phyloP scores from a whole-genome alignment of 2,329 filamentous ascomycete species.

The Ophiostoma himal-ulmi region DNA sequence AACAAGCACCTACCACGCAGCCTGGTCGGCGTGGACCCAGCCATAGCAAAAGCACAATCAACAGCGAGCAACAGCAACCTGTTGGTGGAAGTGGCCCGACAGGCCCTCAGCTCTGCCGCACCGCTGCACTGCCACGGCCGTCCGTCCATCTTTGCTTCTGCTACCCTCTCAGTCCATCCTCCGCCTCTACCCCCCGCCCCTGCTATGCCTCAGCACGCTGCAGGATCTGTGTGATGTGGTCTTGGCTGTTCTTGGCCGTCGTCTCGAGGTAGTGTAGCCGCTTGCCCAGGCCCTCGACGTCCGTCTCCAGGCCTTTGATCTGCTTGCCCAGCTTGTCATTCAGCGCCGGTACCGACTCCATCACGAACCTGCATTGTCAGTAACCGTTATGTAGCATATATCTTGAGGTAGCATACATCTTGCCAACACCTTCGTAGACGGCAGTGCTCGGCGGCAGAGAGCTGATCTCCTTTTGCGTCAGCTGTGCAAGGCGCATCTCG shows the following conservation, averaged over 20 bases:
- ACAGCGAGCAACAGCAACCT: too few relatives aligned
- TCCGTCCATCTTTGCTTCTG: background rate
- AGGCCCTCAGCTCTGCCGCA: background rate
- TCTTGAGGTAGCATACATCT: conserved; percentile 55
- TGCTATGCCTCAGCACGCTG: conserved; percentile 40
- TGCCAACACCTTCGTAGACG: conserved; percentile 91
- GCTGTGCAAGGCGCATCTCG: conserved; percentile 79
- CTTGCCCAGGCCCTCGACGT: conserved; percentile 78
- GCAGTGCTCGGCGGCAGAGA: conserved; percentile 67
- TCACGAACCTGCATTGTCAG: conserved; percentile 55
- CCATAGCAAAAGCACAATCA: background rate
- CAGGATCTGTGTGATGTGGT: conserved; percentile 86
- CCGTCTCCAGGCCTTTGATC: conserved; percentile 66
- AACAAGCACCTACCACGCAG: background rate
- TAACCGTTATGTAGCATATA: background rate
- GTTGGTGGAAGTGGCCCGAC: too few relatives aligned
- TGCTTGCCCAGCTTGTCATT: conserved; percentile 71
- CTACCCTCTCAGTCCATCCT: background rate
- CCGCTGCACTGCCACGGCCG: background rate
- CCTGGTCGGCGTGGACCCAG: background rate
- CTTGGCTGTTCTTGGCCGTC: conserved; percentile 87
- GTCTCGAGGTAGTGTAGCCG: conserved; percentile 90
- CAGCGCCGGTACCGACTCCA: conserved; percentile 65
- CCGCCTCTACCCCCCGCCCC: background rate
- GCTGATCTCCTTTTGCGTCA: conserved; percentile 80